A percentile compares a stretch with the other conserved stretches of the same genome.
Conservation (phyloP, 805 yeast species). For the Suhomyces sp. region DNA sequence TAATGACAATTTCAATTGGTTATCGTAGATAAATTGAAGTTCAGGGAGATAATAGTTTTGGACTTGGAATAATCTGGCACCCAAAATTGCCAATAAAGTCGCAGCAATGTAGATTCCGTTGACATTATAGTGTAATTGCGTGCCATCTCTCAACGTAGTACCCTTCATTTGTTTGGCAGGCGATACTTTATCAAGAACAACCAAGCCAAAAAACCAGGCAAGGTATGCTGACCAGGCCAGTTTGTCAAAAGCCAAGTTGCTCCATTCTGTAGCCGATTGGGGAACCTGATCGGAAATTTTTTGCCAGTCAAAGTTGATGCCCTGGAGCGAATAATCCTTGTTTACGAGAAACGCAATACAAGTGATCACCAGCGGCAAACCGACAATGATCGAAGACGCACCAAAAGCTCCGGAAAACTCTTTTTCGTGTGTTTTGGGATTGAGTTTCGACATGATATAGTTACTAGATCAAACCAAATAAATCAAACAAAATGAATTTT, state of each 20-base stretch:
- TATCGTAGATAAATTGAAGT: slow-evolving; percentile 67
- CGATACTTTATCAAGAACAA: slow-evolving; percentile 62
- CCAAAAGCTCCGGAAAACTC: slow-evolving; percentile 85
- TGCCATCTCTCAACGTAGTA: slow-evolving; percentile 71
- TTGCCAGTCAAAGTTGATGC: slow-evolving; percentile 42
- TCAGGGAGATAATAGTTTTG: slow-evolving; percentile 70
- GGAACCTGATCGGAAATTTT: slow-evolving; percentile 39
- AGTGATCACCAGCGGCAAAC: slow-evolving; percentile 63
- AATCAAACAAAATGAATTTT: background rate
- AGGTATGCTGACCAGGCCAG: slow-evolving; percentile 63
- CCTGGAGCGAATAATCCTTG: slow-evolving; percentile 51
- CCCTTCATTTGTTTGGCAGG: slow-evolving; percentile 64
- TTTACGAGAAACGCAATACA: slow-evolving; percentile 62
- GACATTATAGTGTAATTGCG: slow-evolving; percentile 67
- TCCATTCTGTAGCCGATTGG: slow-evolving; percentile 16
- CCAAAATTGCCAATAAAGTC: slow-evolving; percentile 35
- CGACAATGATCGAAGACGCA: slow-evolving; percentile 59
- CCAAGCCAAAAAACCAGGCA: slow-evolving; percentile 69
- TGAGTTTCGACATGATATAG: slow-evolving; percentile 30
- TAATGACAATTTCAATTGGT: slow-evolving; percentile 62
- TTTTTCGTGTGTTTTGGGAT: slow-evolving; percentile 66
- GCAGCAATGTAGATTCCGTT: slow-evolving; percentile 67
- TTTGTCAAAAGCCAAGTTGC: slow-evolving; percentile 38
- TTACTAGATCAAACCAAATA: background rate
- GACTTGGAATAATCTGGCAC: slow-evolving; percentile 46